A percentile compares a stretch with the other conserved stretches of the same genome.
Evolutionary conservation across 495 filamentous ascomycete genomes (phyloP).

Genomic region (Clohesyomyces aquaticus): DNA sequence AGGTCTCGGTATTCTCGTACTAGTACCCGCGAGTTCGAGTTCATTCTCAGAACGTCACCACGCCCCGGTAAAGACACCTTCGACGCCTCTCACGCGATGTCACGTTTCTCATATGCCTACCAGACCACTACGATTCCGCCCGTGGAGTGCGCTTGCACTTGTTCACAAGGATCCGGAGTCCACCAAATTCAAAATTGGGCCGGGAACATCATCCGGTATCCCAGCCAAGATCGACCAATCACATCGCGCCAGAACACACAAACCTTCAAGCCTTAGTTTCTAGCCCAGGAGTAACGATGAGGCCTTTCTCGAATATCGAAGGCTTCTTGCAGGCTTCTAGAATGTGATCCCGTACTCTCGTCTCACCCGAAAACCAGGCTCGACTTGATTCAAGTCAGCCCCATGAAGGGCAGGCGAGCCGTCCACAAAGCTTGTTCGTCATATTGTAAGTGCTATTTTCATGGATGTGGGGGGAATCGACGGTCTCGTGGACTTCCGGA

Average conservation of each 20-base stretch:
- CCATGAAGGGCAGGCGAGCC: neutral
- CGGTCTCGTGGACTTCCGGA: neutral
- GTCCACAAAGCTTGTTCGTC: neutral
- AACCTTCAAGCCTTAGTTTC: no score
- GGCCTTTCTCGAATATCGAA: no score
- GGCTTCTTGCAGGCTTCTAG: neutral
- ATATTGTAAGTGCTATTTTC: neutral
- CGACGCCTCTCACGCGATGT: no score
- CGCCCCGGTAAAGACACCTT: no score
- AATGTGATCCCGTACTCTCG: neutral
- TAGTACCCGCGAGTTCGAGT: no score
- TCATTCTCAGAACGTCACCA: neutral
- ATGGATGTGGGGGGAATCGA: neutral
- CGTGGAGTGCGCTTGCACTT: neutral
- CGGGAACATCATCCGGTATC: neutral
- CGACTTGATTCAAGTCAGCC: neutral
- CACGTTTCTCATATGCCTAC: neutral
- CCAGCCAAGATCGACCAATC: neutral
- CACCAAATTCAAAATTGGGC: neutral
- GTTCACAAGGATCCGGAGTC: no score
- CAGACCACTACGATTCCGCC: neutral
- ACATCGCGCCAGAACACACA: neutral
- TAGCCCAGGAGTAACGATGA: no score
- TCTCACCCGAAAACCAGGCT: neutral
- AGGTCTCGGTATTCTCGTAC: no score